phyloP scores from a whole-genome alignment of 2,329 filamentous ascomycete genomes.

The Aspergillus costaricaensis region DNA sequence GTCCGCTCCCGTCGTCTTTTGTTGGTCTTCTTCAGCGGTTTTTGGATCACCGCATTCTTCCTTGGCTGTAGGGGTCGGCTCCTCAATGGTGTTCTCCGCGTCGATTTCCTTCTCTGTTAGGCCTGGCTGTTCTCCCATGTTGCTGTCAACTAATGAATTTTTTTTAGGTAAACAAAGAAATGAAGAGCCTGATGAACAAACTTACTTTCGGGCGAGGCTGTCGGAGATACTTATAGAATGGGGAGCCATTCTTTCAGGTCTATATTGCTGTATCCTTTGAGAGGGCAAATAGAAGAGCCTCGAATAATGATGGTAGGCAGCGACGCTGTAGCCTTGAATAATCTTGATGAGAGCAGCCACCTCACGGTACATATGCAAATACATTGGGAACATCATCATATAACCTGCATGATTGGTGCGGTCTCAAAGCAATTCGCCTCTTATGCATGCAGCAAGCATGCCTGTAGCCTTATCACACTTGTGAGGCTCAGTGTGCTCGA shows the following conservation, averaged over 20 bases:
- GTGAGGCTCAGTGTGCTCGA: too few relatives aligned
- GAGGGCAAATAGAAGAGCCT: background rate
- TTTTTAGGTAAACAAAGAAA: too few relatives aligned
- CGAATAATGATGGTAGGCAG: background rate
- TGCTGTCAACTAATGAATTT: background rate
- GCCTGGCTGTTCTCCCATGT: background rate
- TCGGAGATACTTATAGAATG: background rate
- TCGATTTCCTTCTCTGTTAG: background rate
- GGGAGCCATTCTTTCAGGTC: too few relatives aligned
- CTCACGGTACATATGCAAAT: too few relatives aligned
- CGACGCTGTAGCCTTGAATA: background rate
- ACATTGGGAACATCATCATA: too few relatives aligned
- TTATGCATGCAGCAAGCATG: too few relatives aligned
- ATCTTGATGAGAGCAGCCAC: too few relatives aligned
- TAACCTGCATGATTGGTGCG: too few relatives aligned
- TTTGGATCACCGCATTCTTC: background rate
- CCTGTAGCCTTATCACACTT: too few relatives aligned
- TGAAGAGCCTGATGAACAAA: too few relatives aligned
- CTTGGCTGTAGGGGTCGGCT: background rate
- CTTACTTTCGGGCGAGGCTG: background rate
- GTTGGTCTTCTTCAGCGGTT: background rate
- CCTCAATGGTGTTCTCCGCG: background rate
- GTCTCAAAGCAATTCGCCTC: too few relatives aligned
- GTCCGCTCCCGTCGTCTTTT: background rate
- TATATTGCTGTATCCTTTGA: background rate